phyloP scores from a whole-genome alignment of 78 protist species.

The Ministeria vibrans region DNA sequence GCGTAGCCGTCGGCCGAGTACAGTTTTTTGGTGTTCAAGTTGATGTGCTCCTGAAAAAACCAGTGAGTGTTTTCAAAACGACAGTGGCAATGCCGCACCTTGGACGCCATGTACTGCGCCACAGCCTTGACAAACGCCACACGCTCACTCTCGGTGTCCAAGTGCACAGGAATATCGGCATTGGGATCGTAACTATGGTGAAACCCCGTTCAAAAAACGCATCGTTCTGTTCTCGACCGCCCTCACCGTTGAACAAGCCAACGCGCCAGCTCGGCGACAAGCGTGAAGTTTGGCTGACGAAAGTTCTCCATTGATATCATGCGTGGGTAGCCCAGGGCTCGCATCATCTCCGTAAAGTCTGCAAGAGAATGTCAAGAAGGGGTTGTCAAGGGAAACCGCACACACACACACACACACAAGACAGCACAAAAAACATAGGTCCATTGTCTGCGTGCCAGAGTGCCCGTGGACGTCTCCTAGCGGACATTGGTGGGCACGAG shows the following conservation, averaged over 20 bases:
- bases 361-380: background rate
- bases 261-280: constrained; percentile 23
- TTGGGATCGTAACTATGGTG: constrained; percentile 30
- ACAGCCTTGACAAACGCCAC: constrained; percentile 26
- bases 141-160: constrained; percentile 20
- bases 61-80: too few relatives aligned
- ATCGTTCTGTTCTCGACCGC: background rate
- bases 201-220: background rate
- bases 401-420: background rate
- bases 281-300: constrained; percentile 51
- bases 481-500: too few relatives aligned
- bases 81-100: too few relatives aligned
- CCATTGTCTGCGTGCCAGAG: background rate
- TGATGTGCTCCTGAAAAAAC: constrained; percentile 40
- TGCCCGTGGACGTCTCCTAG: background rate
- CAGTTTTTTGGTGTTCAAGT: constrained; percentile 46
- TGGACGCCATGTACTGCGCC: background rate
- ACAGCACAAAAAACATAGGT: background rate
- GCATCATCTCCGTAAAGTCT: constrained; percentile 49
- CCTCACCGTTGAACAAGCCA: constrained; percentile 27
- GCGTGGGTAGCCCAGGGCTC: constrained; percentile 56
- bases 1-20: constrained; percentile 61
- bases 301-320: constrained; percentile 48
- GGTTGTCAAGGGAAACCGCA: background rate
- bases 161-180: background rate